Base-by-base conservation (phyloP, 371 early-diverging fungal species). In the Mucor sp. region DNA sequence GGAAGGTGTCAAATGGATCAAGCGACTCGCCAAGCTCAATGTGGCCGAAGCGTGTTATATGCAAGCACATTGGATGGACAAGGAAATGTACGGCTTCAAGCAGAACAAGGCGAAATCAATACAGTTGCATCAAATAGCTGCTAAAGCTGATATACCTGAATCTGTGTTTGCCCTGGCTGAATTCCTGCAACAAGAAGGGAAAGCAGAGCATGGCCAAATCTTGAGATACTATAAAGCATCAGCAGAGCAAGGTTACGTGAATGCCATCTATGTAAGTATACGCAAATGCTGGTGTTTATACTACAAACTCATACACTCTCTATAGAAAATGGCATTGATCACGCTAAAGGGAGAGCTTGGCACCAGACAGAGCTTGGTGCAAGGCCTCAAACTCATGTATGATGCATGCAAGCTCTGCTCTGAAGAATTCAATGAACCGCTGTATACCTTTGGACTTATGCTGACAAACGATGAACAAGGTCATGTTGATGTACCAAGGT, bases 21-120 rank as follows among this genome's bases (percentile, higher is more conserved):
- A 88, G 58, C 79, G 81, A 39, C 77, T 92, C 12, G 89, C 89
- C 37, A 88, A 89, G 70, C 81, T 85, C 63, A 84, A 89, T 47
- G 80, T 87, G 62, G 79, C 87, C 1, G 93, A 91, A 69, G 93
- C 93, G 0, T 85, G 86, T 58, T 93, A 82, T 67, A 83, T 90
- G 41, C 80, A 82, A 19, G 93, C 89, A 15, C 74, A 74, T 4
- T 93, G 91, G 93, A 86, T 89, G 64, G 90, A 90, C 58, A 68
- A 82, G 15, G 88, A 88, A 8, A 64, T 75, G 62, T 88, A 88
- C 69, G 87, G 85, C 0, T 76, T 79, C 55, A 85, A 83, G 37
- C 69, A 66, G 43, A 90, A 86, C 63, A 65, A 72, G 30, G 66
- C 75, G 44, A 87, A 82, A 60, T 75, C 83, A 3, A 68, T 77